Evolutionary conservation across 1,284 basidiomycete genomes (phyloP), one percentile per base, ranked within the genome.

Genomic region (Polyporus tsugae): DNA sequence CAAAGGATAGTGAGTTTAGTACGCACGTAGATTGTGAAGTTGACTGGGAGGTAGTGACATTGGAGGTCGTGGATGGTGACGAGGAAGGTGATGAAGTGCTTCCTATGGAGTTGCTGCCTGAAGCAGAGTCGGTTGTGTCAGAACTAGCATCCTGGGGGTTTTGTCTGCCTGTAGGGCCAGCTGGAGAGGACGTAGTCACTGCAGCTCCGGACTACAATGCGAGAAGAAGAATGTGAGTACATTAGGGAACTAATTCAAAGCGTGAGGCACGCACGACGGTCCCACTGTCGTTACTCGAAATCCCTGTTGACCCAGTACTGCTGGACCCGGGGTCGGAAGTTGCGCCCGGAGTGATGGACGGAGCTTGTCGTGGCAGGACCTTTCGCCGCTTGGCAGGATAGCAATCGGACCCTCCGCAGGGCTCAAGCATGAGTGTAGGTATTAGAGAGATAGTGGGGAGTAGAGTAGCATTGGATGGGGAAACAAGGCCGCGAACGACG

Each of bases 351-450:
- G 44, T 65, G 67, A 69, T 65, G 46, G 67, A 49, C 10, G 63
- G 64, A n/a, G 69, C 55, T 60, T 72, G 71, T 63, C 69, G 66
- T 29, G 65, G 67, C 19, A 67, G 33, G 44, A 72, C 25, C 46
- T 55, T 52, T 22, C 44, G 63, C 53, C 64, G 62, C 25, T 62
- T 61, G 4, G 38, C 62, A 25, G 39, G 25, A 36, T 35, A n/a
- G 42, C 60, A 63, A 15, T 49, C 36, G 11, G 52, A 36, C 22
- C 42, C 55, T 33, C 66, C 55, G 57, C 60, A 64, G 19, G 41
- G 39, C 36, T 7, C 1, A 38, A 19, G 35, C 62, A 69, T 62
- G 55, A 44, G 63, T 29, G 35, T 6, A 60, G 36, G 42, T 11
- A 60, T 49, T 42, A 44, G 38, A 33, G 55, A n/a, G 52, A 55